Conservation (phyloP, 1,139 yeast genomes). For the Hanseniaspora uvarum region DNA sequence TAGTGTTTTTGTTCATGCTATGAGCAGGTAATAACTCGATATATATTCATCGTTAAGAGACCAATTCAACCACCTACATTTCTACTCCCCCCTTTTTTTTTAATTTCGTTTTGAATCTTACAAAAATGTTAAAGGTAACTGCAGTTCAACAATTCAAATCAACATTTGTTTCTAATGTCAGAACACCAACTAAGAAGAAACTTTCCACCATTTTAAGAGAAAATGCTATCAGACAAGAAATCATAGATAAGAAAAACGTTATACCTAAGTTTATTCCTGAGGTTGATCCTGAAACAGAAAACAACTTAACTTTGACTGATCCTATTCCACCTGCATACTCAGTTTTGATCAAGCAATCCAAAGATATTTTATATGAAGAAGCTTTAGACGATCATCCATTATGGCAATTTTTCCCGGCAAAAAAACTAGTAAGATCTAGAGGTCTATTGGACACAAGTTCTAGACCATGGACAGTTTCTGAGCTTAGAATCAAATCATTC, state of each 20-base stretch:
- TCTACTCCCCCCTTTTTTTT: too few relatives aligned
- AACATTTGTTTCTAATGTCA: not conserved
- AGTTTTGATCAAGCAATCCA: conserved; percentile 37
- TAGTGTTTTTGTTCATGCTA: not conserved
- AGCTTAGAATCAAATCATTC: conserved; percentile 79
- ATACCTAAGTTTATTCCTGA: conserved; percentile 16
- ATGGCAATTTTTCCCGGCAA: conserved; percentile 80
- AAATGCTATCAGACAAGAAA: not conserved
- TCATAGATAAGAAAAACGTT: conserved; percentile 2
- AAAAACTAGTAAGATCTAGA: conserved; percentile 48
- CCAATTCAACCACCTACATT: too few relatives aligned
- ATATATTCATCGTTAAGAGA: too few relatives aligned
- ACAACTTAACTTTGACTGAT: conserved; percentile 47
- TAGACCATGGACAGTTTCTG: conserved; percentile 79
- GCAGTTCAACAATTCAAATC: not conserved
- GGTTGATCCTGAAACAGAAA: conserved; percentile 5
- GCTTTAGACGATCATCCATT: conserved; percentile 83
- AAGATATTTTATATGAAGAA: conserved; percentile 24
- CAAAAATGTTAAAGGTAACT: not conserved
- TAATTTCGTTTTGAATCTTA: not conserved
- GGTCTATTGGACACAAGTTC: conserved; percentile 53
- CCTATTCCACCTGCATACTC: conserved; percentile 75
- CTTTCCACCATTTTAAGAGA: conserved; percentile 6
- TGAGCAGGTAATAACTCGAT: too few relatives aligned
- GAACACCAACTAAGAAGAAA: conserved; percentile 11